Conservation (phyloP, 805 yeast genomes). For the Citeromyces matritensis region DNA sequence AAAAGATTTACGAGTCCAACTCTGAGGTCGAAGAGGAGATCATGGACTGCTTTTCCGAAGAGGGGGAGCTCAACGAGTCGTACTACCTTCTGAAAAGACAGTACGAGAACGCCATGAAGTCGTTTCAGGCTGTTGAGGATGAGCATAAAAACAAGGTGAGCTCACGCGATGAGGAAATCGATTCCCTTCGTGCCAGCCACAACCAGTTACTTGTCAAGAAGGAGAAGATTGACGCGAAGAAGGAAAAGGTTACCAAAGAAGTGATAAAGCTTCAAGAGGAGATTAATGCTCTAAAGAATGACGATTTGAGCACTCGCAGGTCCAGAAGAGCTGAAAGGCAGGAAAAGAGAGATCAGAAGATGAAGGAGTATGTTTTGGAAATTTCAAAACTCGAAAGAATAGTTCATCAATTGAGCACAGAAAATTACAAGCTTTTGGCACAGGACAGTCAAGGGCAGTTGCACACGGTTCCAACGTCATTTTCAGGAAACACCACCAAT, state of each 20-base stretch:
- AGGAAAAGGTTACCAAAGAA: conserved; percentile 13
- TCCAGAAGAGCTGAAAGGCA: conserved; percentile 9
- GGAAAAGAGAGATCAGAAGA: conserved; percentile 11
- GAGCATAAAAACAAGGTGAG: conserved; percentile 11
- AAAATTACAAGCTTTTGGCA: not conserved
- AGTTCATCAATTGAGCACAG: not conserved
- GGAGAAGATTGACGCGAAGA: conserved; percentile 16
- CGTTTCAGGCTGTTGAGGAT: conserved; percentile 14
- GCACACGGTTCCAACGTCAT: not conserved
- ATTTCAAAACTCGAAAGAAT: conserved; percentile 6
- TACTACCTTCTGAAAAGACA: conserved; percentile 19
- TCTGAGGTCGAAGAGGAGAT: conserved; percentile 18
- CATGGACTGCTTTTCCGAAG: conserved; percentile 17
- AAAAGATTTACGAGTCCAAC: conserved; percentile 20
- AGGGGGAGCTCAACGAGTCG: conserved; percentile 20
- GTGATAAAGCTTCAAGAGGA: conserved; percentile 9
- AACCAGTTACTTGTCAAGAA: conserved; percentile 14
- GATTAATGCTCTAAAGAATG: conserved; percentile 10
- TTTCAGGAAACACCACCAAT: not conserved
- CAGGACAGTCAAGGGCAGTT: not conserved
- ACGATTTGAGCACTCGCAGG: conserved; percentile 8
- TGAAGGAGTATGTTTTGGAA: conserved; percentile 9
- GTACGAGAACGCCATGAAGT: conserved; percentile 19
- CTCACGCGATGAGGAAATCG: conserved; percentile 8
- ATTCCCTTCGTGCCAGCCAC: conserved; percentile 13